These are phyloP conservation scores for Elongisporangium senticosum DNA, from an alignment of 352 stramenopile genomes.

Conservation along the genomic window DNA sequence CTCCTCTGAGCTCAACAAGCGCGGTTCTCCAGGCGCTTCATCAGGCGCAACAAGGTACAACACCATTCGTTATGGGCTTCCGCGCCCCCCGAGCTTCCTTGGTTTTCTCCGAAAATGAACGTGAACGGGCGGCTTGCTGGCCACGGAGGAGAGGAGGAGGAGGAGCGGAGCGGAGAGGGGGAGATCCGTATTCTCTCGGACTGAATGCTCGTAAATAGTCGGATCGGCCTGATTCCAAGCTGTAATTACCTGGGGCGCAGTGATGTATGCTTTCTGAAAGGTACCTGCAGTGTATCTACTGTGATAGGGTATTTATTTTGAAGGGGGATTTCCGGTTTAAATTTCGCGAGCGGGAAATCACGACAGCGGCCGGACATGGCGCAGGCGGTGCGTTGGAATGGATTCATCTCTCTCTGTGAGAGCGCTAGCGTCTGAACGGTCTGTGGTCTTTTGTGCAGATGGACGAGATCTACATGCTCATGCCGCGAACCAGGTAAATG, in stretches of 20 bases:
- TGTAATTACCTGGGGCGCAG: neutral
- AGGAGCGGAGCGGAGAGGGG: neutral
- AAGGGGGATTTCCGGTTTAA: neutral
- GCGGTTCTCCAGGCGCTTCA: neutral
- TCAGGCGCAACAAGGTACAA: neutral
- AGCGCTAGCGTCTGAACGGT: neutral
- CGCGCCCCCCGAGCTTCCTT: neutral
- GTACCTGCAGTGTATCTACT: neutral
- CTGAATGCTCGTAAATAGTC: neutral
- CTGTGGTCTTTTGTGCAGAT: slow-evolving; percentile 2
- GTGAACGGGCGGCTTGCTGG: neutral
- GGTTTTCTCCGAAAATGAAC: neutral
- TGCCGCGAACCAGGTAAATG: slow-evolving; percentile 65
- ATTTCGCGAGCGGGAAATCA: neutral
- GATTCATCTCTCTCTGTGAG: neutral
- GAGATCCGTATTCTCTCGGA: too few species aligned
- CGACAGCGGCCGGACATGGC: neutral
- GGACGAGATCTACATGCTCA: slow-evolving; percentile 61
- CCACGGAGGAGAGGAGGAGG: neutral
- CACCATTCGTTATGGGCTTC: neutral
- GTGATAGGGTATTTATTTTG: neutral
- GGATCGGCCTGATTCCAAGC: neutral
- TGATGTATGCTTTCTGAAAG: neutral
- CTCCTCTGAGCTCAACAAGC: neutral
- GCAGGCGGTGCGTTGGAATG: neutral